Evolutionary conservation across 2,329 filamentous ascomycete species (phyloP).

Genomic region (Penicillium hordei): DNA sequence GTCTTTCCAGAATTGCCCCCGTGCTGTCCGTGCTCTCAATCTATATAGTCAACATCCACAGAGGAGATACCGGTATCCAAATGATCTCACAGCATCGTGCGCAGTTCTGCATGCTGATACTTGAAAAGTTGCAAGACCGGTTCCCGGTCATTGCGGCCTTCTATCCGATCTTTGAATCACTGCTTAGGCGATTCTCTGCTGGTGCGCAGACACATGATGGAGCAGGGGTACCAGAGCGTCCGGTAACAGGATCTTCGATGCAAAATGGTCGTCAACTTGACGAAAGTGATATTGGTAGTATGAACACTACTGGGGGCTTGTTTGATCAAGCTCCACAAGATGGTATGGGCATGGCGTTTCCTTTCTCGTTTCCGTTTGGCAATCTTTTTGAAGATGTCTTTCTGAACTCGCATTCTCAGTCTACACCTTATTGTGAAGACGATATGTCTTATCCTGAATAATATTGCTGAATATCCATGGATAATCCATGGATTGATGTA

Average conservation of each 20-base stretch:
- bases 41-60: constrained; percentile 21
- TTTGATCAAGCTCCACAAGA: constrained; percentile 14
- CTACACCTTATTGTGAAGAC: not conserved
- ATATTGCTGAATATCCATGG: not conserved
- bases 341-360: constrained; percentile 3
- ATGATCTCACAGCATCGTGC: constrained; percentile 28
- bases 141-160: constrained; percentile 20
- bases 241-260: not conserved
- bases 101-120: constrained; percentile 25
- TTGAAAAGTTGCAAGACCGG: constrained; percentile 22
- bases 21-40: constrained; percentile 16
- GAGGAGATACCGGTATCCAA: constrained; percentile 10
- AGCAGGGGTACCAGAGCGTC: not conserved
- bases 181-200: constrained; percentile 3
- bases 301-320: not conserved
- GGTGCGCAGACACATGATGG: not conserved
- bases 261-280: not conserved
- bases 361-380: constrained; percentile 15
- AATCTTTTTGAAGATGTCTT: constrained; percentile 17
- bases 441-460: not conserved
- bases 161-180: constrained; percentile 15
- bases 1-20: constrained; percentile 11
- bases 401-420: constrained; percentile 5
- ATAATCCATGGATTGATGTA: too few species aligned
- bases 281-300: not conserved